Base-by-base conservation (phyloP, 2,329 filamentous ascomycete species). In the Trichophyton benhamiae region DNA sequence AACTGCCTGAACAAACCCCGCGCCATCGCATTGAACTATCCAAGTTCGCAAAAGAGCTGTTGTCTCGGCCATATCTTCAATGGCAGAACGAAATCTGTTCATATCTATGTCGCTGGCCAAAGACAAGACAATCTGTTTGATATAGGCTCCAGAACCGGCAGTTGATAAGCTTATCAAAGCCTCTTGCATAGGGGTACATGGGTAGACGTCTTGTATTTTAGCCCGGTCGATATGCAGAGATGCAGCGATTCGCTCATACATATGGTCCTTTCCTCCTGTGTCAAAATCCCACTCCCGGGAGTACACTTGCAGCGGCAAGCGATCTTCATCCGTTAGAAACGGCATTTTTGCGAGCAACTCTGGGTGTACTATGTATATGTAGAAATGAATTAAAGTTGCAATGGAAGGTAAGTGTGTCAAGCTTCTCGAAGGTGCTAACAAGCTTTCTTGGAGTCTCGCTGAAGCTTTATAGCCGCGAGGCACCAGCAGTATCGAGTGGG, bases 21-120 rank as follows among this genome's bases (percentile, higher is more conserved):
- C 46, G 2, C 20, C 3, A 22, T 33, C 15, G 20, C 17, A 17
- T 13, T 36, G 52, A n/a, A 57, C 36, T 33, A 38, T 17, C 11
- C 74, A 68, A 0, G 75, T 78, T 6, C 76, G 69, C 11, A 78
- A 67, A 30, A 78, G 73, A 13, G 72, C 68, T 13, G 70, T 66
- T 13, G 69, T 67, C 13, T 68, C 60, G 1, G 73, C 66, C 1
- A 72, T 66, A 9, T 63, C 66, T 36, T 74, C 66, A 73, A 74
- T 77, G 2, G 75, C 71, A 9, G 66, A 61, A 59, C 70, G 72
- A 65, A 78, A 72, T 20, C 68, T 70, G 1, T 61, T 57, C 4
- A 75, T 42, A 25, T 75, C 67, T 0, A 73, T 60, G 1, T 65
- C 58, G 5, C 46, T 17, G 0, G 68, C 63, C 0, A 77, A 64